Evolutionary conservation across 2,329 filamentous ascomycete species (phyloP).

Genomic region (Nannizzia gypsea): DNA sequence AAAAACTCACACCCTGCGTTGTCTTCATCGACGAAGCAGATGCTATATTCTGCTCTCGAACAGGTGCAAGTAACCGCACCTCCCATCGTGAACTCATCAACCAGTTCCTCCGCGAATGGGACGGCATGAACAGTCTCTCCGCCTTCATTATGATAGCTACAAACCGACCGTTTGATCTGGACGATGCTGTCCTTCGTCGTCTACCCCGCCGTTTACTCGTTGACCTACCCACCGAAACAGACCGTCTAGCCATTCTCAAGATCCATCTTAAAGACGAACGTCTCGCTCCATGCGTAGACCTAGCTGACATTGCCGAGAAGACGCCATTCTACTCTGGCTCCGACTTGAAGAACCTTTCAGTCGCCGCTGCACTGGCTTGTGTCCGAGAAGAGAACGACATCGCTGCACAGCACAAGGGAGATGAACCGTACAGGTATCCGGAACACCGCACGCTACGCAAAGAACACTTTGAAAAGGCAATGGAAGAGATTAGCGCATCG

Average conservation of each 20-base stretch:
- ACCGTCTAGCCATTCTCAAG: conserved; percentile 37
- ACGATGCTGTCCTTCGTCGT: conserved; percentile 46
- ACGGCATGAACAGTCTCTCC: conserved; percentile 69
- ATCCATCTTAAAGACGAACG: conserved; percentile 40
- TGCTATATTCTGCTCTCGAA: conserved; percentile 71
- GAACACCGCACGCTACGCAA: conserved; percentile 53
- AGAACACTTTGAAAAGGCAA: conserved; percentile 71
- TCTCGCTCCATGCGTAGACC: conserved; percentile 31
- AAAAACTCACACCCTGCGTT: conserved; percentile 81
- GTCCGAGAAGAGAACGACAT: conserved; percentile 38
- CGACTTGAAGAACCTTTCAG: conserved; percentile 41
- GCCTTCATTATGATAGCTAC: conserved; percentile 98
- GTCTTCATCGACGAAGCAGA: conserved; percentile 98
- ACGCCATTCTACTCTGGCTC: conserved; percentile 42
- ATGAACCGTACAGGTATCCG: conserved; percentile 49
- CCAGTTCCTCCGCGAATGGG: conserved; percentile 94
- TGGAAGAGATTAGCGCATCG: conserved; percentile 81
- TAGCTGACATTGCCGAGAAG: conserved; percentile 33
- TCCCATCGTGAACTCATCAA: conserved; percentile 85
- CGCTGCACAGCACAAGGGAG: conserved; percentile 26
- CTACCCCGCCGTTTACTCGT: conserved; percentile 39
- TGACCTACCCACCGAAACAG: conserved; percentile 37
- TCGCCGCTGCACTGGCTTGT: conserved; percentile 39
- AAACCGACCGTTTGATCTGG: conserved; percentile 87
- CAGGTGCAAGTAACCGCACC: conserved; percentile 49